A percentile compares a stretch with the other conserved stretches of the same genome.
Evolutionary conservation across 2,329 filamentous ascomycete species (phyloP).

Genomic region (Venturia aucupariae): DNA sequence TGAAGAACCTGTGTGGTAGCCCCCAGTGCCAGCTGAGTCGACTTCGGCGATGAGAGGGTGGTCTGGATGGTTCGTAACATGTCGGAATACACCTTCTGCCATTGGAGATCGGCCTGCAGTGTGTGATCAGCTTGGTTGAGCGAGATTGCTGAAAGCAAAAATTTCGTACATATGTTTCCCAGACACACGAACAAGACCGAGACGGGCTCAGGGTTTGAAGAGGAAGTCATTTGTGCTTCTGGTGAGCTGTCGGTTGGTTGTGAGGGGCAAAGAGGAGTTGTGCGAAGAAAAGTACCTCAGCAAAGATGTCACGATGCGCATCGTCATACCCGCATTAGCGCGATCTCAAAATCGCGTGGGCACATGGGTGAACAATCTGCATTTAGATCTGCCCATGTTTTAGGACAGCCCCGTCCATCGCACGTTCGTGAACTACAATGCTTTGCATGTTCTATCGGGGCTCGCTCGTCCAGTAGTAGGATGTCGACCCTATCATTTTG

Average conservation of each 20-base stretch:
- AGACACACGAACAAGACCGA: slow-evolving; percentile 92
- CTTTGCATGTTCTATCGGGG: too few relatives aligned
- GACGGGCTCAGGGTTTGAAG: neutral
- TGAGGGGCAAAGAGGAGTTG: neutral
- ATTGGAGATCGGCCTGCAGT: slow-evolving; percentile 66
- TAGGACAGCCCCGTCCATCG: too few relatives aligned
- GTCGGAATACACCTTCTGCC: slow-evolving; percentile 88
- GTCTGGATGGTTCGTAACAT: slow-evolving; percentile 52
- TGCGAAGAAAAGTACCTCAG: neutral
- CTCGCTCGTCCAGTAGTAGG: too few relatives aligned
- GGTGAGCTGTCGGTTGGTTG: neutral
- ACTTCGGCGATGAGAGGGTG: slow-evolving; percentile 53
- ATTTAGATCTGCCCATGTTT: too few relatives aligned
- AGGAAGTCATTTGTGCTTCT: neutral
- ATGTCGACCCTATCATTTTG: too few relatives aligned
- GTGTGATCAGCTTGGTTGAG: neutral
- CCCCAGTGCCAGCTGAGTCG: slow-evolving; percentile 85
- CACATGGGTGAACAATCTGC: neutral
- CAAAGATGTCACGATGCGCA: neutral
- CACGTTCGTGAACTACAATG: too few relatives aligned
- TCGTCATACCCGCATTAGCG: neutral
- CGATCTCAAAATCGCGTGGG: neutral
- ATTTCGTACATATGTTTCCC: slow-evolving; percentile 76
- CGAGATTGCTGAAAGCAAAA: neutral
- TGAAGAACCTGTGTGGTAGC: slow-evolving; percentile 68